Conservation (phyloP, 1,284 basidiomycete genomes). For the Microstroma glucosiphilum region DNA sequence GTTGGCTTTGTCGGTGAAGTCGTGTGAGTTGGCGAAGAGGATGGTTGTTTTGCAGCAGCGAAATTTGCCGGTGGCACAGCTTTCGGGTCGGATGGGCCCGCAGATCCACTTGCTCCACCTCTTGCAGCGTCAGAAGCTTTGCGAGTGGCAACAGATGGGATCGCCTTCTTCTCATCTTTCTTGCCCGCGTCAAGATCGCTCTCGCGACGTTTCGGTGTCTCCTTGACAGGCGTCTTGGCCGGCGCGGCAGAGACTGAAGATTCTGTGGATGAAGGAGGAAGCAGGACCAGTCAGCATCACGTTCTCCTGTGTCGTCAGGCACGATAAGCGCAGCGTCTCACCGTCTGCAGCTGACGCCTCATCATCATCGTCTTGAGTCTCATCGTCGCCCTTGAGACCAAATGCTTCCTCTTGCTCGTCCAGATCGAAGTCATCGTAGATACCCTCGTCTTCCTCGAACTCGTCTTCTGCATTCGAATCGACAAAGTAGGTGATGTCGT, state of each 20-base stretch:
- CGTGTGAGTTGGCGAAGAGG: constrained; percentile 23
- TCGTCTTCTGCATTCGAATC: constrained; percentile 93
- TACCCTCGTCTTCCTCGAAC: constrained; percentile 94
- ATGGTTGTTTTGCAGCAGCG: constrained; percentile 58
- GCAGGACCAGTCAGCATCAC: neutral
- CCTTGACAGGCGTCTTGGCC: neutral
- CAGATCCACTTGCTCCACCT: neutral
- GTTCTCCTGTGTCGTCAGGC: neutral
- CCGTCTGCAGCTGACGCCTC: constrained; percentile 54
- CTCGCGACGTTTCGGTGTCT: constrained; percentile 21
- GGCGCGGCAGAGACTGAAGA: neutral
- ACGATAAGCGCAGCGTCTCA: constrained; percentile 5
- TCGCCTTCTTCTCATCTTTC: constrained; percentile 15
- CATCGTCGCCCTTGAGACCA: constrained; percentile 60
- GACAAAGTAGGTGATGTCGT: constrained; percentile 94
- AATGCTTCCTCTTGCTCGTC: constrained; percentile 73
- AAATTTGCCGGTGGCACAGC: constrained; percentile 70
- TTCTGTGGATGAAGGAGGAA: neutral
- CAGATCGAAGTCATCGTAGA: constrained; percentile 96
- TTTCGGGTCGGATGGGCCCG: constrained; percentile 49
- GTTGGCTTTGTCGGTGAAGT: constrained; percentile 36
- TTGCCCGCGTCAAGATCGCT: constrained; percentile 20
- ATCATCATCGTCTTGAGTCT: constrained; percentile 56
- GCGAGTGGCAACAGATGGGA: neutral
- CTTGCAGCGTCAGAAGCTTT: neutral